Conservation (phyloP, 2,329 filamentous ascomycete genomes). For the Phialophora macrospora region DNA sequence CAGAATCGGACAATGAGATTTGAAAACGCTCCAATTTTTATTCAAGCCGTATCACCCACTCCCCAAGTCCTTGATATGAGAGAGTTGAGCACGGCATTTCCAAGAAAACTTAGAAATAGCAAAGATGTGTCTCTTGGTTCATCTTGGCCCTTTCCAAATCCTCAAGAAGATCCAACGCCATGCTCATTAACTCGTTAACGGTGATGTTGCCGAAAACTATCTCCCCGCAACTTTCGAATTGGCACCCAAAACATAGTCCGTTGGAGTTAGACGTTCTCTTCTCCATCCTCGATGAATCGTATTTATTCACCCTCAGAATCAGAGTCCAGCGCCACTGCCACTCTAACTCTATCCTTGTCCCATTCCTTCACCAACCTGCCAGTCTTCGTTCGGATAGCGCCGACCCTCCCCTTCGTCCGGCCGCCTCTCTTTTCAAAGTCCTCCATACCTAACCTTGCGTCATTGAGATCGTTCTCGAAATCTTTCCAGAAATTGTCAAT, state of each 20-base stretch:
- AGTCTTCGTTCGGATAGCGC: slow-evolving; percentile 25
- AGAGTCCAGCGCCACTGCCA: slow-evolving; percentile 18
- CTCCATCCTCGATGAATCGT: too few species aligned
- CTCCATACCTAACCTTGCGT: slow-evolving; percentile 59
- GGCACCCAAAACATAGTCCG: not conserved
- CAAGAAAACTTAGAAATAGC: not conserved
- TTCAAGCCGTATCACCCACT: not conserved
- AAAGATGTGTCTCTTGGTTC: not conserved
- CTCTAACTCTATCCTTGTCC: slow-evolving; percentile 18
- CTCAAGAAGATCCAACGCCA: not conserved
- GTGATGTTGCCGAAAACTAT: not conserved
- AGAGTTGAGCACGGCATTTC: not conserved
- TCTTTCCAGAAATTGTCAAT: slow-evolving; percentile 67
- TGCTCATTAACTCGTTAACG: not conserved
- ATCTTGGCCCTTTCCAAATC: not conserved
- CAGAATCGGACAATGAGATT: not conserved
- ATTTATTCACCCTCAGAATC: slow-evolving; percentile 25
- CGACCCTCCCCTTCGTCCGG: slow-evolving; percentile 32
- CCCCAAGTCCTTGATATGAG: not conserved
- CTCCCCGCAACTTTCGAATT: not conserved
- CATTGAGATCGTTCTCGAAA: slow-evolving; percentile 67
- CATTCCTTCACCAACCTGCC: slow-evolving; percentile 26
- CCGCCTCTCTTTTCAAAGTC: slow-evolving; percentile 36
- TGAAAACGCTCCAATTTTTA: not conserved
- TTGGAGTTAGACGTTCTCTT: not conserved